Conservation (phyloP, 345 rosid genomes). For the Eucalyptus viminalis region DNA sequence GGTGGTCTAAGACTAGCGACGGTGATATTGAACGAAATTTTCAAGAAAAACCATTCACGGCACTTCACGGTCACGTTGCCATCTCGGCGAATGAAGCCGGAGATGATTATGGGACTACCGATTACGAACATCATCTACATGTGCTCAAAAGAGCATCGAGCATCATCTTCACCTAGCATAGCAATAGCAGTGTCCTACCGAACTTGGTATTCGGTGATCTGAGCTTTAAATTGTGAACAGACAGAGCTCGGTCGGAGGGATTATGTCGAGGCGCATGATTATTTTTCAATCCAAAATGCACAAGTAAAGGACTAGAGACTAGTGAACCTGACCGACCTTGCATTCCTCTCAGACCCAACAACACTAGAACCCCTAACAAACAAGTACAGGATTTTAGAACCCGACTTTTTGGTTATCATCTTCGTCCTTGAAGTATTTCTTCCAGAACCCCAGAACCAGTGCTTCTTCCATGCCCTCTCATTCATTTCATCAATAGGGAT, state of each 20-base stretch:
- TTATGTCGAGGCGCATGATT: not conserved
- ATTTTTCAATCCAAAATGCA: not conserved
- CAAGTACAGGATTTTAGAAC: not conserved
- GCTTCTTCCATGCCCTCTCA: constrained; percentile 47
- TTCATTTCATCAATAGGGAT: constrained; percentile 59
- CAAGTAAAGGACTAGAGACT: constrained; percentile 21
- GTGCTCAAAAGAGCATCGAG: not conserved
- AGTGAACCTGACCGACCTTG: not conserved
- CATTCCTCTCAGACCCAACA: not conserved
- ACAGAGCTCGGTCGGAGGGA: not conserved
- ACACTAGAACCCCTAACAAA: not conserved
- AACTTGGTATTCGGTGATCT: not conserved
- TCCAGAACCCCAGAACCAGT: constrained; percentile 33
- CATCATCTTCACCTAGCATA: not conserved
- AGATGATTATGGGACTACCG: not conserved
- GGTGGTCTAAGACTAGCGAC: not conserved
- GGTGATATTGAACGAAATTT: not conserved
- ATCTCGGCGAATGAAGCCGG: not conserved
- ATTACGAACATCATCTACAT: not conserved
- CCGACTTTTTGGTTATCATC: not conserved
- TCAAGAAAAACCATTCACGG: not conserved
- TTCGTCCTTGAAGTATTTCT: constrained; percentile 14
- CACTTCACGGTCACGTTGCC: not conserved
- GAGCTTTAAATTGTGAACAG: not conserved
- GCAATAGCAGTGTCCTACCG: not conserved